These are phyloP conservation scores for Mycena latifolia DNA, from an alignment of 768 basidiomycete species.

Conservation along the genomic window DNA sequence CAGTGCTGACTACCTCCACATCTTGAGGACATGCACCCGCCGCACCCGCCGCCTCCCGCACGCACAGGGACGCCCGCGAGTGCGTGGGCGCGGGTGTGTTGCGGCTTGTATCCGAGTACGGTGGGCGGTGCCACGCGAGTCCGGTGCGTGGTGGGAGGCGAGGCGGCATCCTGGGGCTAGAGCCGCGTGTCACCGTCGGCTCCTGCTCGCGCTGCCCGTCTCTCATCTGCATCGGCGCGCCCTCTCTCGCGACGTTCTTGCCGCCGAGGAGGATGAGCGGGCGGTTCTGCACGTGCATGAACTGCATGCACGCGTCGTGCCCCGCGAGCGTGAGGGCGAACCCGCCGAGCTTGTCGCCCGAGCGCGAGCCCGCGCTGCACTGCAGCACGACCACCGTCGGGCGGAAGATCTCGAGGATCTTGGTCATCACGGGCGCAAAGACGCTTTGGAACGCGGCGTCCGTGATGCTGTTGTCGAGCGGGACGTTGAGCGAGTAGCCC, in stretches of 20 bases:
- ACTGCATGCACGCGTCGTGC: slow-evolving; percentile 92
- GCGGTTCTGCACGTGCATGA: slow-evolving; percentile 82
- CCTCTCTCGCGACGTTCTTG: slow-evolving; percentile 96
- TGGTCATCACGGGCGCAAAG: slow-evolving; percentile 93
- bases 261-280: slow-evolving; percentile 95
- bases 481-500: slow-evolving; percentile 93
- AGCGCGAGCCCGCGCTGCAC: slow-evolving; percentile 95
- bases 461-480: slow-evolving; percentile 93
- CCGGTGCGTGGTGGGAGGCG: no score
- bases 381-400: slow-evolving; percentile 93
- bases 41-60: no score
- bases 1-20: no score
- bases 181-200: no score
- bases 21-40: no score
- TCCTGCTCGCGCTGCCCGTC: no score
- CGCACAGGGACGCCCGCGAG: no score
- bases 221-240: no score
- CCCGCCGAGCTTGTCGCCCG: slow-evolving; percentile 95
- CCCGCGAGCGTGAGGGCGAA: slow-evolving; percentile 97
- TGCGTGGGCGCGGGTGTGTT: no score
- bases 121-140: no score
- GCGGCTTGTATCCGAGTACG: no score
- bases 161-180: no score
- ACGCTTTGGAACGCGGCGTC: slow-evolving; percentile 89
- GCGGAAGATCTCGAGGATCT: slow-evolving; percentile 87